phyloP scores from a whole-genome alignment of 2,329 filamentous ascomycete species.

The Penicillium sp. region DNA sequence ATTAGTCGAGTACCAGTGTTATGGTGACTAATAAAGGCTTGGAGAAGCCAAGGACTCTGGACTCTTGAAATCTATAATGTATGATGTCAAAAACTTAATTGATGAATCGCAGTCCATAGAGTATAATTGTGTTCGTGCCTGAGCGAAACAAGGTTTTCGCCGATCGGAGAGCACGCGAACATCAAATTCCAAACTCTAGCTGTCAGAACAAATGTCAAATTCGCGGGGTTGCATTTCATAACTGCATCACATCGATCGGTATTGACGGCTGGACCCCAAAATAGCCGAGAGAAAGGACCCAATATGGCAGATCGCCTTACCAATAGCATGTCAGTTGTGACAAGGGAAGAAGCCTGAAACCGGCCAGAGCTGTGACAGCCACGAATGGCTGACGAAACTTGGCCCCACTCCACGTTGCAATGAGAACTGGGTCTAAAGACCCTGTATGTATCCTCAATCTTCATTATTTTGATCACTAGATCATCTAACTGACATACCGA shows the following conservation, averaged over 20 bases:
- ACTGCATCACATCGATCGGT: background rate
- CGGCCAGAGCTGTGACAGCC: background rate
- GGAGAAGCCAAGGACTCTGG: background rate
- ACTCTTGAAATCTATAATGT: background rate
- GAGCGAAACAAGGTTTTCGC: background rate
- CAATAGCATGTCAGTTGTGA: background rate
- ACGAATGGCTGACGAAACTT: constrained; percentile 13
- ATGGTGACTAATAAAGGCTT: background rate
- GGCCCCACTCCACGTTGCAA: constrained; percentile 6
- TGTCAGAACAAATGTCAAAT: background rate
- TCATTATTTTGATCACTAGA: background rate
- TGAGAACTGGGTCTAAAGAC: background rate
- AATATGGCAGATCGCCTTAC: background rate
- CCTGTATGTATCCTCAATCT: background rate
- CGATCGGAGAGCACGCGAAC: background rate
- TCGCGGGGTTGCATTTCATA: background rate
- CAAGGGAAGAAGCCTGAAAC: constrained; percentile 3
- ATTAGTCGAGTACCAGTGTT: background rate
- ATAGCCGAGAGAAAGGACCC: background rate
- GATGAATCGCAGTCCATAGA: background rate
- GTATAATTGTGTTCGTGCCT: background rate
- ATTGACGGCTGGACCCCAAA: background rate
- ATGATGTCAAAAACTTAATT: background rate
- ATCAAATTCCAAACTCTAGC: background rate
- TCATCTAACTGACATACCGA: background rate